These are phyloP conservation scores for Fusarium paranaense DNA, from an alignment of 2,329 filamentous ascomycete genomes.

Conservation along the genomic window DNA sequence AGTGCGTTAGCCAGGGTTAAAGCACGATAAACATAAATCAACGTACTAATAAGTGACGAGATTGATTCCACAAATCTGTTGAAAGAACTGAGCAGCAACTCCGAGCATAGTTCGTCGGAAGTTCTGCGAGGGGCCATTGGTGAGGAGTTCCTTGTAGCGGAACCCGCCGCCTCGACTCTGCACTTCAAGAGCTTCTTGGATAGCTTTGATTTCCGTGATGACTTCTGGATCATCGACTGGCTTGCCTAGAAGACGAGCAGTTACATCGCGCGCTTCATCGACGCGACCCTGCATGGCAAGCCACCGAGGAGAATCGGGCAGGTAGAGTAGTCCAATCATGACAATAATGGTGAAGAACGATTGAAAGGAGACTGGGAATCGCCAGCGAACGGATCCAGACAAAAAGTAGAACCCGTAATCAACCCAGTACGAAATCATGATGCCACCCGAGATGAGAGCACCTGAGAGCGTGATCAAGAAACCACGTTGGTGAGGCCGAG, in stretches of 20 bases:
- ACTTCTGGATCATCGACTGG: conserved; percentile 42
- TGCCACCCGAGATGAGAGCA: conserved; percentile 51
- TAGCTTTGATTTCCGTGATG: conserved; percentile 56
- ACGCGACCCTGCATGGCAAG: conserved; percentile 50
- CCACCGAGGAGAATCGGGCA: conserved; percentile 58
- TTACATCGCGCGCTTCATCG: conserved; percentile 53
- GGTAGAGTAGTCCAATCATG: conserved; percentile 43
- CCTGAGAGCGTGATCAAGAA: conserved; percentile 38
- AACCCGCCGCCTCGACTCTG: conserved; percentile 46
- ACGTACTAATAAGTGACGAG: conserved; percentile 52
- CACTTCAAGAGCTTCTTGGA: conserved; percentile 48
- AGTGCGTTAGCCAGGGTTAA: neutral
- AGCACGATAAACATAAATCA: accelerated
- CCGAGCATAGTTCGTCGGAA: conserved; percentile 53
- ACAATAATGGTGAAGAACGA: conserved; percentile 51
- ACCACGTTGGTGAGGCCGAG: conserved; percentile 51
- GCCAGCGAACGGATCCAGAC: conserved; percentile 50
- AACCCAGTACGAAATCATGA: conserved; percentile 46
- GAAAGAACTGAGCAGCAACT: conserved; percentile 43
- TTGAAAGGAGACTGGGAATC: conserved; percentile 57
- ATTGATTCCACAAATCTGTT: conserved; percentile 46
- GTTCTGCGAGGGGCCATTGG: conserved; percentile 55
- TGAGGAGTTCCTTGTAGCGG: conserved; percentile 52
- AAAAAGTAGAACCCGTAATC: conserved; percentile 51
- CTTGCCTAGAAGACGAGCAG: conserved; percentile 38